Evolutionary conservation across 345 rosid genomes (phyloP).

Genomic region (Carallia pectinifolia): DNA sequence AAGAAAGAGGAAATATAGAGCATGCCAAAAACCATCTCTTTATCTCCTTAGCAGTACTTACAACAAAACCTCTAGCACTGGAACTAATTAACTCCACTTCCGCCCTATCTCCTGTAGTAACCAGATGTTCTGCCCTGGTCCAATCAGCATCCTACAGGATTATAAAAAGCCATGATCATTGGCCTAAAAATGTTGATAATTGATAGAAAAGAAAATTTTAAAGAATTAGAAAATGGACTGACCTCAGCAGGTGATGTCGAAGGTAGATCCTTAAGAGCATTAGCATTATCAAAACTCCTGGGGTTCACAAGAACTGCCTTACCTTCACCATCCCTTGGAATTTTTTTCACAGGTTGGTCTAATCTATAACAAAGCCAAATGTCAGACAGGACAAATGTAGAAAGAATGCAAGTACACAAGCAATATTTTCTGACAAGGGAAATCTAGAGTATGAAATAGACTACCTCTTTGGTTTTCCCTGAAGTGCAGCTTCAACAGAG

Average conservation of each 20-base stretch:
- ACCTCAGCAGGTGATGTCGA: constrained; percentile 56
- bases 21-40: background rate
- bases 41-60: constrained; percentile 34
- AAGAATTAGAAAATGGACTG: constrained; percentile 19
- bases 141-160: constrained; percentile 70
- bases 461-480: constrained; percentile 73
- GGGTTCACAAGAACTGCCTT: constrained; percentile 22
- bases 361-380: constrained; percentile 48
- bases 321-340: constrained; percentile 28
- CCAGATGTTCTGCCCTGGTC: constrained; percentile 64
- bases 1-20: background rate
- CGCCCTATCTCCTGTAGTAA: constrained; percentile 49
- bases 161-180: constrained; percentile 19
- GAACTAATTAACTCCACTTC: constrained; percentile 84
- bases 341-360: constrained; percentile 43
- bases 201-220: constrained; percentile 8
- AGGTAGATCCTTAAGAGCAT: constrained; percentile 38
- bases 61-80: constrained; percentile 80
- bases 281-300: constrained; percentile 31
- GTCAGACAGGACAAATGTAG: constrained; percentile 17
- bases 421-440: constrained; percentile 4
- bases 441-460: constrained; percentile 15
- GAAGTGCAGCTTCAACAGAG: constrained; percentile 42
- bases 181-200: constrained; percentile 3
- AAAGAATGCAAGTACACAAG: background rate